Conservation (phyloP, 768 basidiomycete species). For the Termitomyces sp. region DNA sequence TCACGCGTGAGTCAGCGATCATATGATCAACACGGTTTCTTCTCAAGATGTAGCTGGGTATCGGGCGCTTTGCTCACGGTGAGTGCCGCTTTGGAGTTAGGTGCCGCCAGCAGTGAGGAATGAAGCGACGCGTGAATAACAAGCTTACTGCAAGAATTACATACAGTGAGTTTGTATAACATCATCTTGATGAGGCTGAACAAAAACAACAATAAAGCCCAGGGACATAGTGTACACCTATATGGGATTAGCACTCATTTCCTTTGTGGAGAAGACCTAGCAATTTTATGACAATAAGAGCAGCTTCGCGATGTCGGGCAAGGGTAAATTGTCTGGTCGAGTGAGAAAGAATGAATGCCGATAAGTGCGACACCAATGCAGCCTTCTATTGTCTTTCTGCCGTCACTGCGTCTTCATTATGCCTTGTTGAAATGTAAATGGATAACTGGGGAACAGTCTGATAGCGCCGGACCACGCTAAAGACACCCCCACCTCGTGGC, state of each 20-base stretch:
- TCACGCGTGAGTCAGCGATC: background rate
- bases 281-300: slow-evolving; percentile 18
- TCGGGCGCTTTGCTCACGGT: background rate
- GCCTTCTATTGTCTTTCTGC: slow-evolving; percentile 25
- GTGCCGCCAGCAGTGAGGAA: background rate
- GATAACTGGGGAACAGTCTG: slow-evolving; percentile 19
- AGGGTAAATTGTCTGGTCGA: slow-evolving; percentile 15
- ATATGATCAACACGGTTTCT: background rate
- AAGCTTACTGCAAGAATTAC: background rate
- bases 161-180: slow-evolving; percentile 6
- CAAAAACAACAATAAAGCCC: slow-evolving; percentile 32
- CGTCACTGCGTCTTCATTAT: slow-evolving; percentile 13
- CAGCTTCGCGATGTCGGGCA: slow-evolving; percentile 14
- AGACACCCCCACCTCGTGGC: slow-evolving; percentile 25
- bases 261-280: slow-evolving; percentile 3
- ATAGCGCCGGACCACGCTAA: slow-evolving; percentile 22
- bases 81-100: background rate
- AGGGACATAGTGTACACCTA: slow-evolving; percentile 27
- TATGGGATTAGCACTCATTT: slow-evolving; percentile 12
- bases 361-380: background rate
- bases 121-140: background rate
- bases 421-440: slow-evolving; percentile 27
- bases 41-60: background rate
- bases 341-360: slow-evolving; percentile 10
- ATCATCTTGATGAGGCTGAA: slow-evolving; percentile 11